These are phyloP conservation scores for Dichomitus squalens DNA, from an alignment of 1,284 basidiomycete genomes.

Conservation along the genomic window DNA sequence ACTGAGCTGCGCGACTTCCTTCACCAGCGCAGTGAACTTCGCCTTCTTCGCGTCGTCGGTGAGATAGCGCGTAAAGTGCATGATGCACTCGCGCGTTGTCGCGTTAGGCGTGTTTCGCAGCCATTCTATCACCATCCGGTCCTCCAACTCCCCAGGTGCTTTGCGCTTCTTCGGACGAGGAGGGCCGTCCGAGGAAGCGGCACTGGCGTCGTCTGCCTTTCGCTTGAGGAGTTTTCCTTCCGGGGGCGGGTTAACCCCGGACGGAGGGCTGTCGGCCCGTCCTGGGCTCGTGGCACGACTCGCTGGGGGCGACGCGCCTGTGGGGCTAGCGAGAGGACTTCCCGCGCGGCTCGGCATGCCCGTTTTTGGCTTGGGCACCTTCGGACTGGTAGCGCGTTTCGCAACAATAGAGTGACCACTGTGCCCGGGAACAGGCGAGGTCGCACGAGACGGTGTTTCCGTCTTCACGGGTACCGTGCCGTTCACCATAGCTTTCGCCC, in stretches of 20 bases:
- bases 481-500: slow-evolving; percentile 32
- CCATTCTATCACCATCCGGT: slow-evolving; percentile 72
- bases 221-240: slow-evolving; percentile 48
- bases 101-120: slow-evolving; percentile 62
- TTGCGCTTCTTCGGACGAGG: slow-evolving; percentile 73
- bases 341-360: slow-evolving; percentile 50
- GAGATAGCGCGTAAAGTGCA: slow-evolving; percentile 74
- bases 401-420: slow-evolving; percentile 79
- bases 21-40: slow-evolving; percentile 74
- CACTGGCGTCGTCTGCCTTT: slow-evolving; percentile 58
- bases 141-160: slow-evolving; percentile 58
- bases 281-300: slow-evolving; percentile 49
- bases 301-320: slow-evolving; percentile 22
- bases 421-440: slow-evolving; percentile 57
- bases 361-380: slow-evolving; percentile 58
- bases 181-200: slow-evolving; percentile 28
- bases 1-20: slow-evolving; percentile 73
- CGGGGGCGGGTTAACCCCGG: not conserved
- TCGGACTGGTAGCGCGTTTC: slow-evolving; percentile 80
- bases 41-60: slow-evolving; percentile 68
- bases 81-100: slow-evolving; percentile 75
- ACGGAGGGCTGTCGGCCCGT: slow-evolving; percentile 3
- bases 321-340: slow-evolving; percentile 51
- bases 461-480: slow-evolving; percentile 34
- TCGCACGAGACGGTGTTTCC: slow-evolving; percentile 43